These are phyloP conservation scores for Ophiostoma sp. DNA, from an alignment of 2,329 filamentous ascomycete species.

Conservation along the genomic window DNA sequence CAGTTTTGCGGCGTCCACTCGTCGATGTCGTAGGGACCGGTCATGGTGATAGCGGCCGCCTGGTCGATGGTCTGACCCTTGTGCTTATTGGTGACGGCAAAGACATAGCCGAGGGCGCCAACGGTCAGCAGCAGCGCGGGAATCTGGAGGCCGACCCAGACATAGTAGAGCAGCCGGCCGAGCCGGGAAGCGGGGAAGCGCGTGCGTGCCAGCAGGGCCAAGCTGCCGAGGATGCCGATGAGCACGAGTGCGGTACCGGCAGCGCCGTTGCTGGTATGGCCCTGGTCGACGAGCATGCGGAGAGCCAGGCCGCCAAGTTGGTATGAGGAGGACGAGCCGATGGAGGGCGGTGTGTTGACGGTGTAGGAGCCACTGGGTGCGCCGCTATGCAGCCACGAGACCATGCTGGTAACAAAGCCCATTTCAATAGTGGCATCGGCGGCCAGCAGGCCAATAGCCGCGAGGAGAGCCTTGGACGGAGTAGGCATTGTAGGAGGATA, in stretches of 20 bases:
- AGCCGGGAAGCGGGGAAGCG: background rate
- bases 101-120: slow-evolving; percentile 37
- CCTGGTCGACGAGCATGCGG: slow-evolving; percentile 37
- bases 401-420: slow-evolving; percentile 37
- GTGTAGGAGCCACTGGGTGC: slow-evolving; percentile 31
- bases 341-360: slow-evolving; percentile 28
- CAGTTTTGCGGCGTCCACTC: slow-evolving; percentile 40
- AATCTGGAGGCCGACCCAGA: slow-evolving; percentile 35
- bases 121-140: slow-evolving; percentile 37
- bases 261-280: slow-evolving; percentile 41
- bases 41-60: slow-evolving; percentile 27
- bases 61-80: slow-evolving; percentile 34
- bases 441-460: slow-evolving; percentile 34
- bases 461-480: slow-evolving; percentile 23
- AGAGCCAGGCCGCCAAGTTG: slow-evolving; percentile 33
- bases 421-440: slow-evolving; percentile 39
- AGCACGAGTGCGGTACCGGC: slow-evolving; percentile 37
- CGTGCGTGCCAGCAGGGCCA: slow-evolving; percentile 30
- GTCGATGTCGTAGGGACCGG: slow-evolving; percentile 32
- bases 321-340: slow-evolving; percentile 26
- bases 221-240: slow-evolving; percentile 34
- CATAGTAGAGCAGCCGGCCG: slow-evolving; percentile 31
- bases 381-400: slow-evolving; percentile 36
- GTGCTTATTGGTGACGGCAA: slow-evolving; percentile 33
- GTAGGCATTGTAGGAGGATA: slow-evolving; percentile 22